Conservation (phyloP, 768 basidiomycete genomes). For the Tulasnella calospora region DNA sequence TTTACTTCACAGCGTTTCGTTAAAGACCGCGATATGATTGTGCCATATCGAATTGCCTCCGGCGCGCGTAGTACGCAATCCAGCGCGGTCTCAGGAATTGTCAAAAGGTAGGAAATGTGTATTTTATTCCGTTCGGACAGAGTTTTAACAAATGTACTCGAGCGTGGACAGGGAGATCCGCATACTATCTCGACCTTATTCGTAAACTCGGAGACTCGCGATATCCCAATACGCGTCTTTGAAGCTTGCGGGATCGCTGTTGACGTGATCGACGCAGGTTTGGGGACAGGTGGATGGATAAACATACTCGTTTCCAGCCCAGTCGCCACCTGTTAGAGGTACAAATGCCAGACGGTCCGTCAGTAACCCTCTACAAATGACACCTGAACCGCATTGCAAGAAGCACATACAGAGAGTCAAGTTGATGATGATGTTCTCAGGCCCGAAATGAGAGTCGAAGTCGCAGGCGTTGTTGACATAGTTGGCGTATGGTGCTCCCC, state of each 20-base stretch:
- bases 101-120: too few relatives aligned
- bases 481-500: slow-evolving; percentile 26
- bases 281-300: slow-evolving; percentile 32
- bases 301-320: slow-evolving; percentile 5
- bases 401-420: slow-evolving; percentile 30
- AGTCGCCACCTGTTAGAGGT: slow-evolving; percentile 30
- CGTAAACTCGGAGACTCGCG: not conserved
- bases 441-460: slow-evolving; percentile 33
- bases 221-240: slow-evolving; percentile 36
- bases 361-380: slow-evolving; percentile 32
- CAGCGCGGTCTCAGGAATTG: too few relatives aligned
- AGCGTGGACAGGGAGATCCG: too few relatives aligned
- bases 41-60: too few relatives aligned
- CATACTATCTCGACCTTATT: not conserved
- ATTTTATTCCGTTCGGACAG: too few relatives aligned
- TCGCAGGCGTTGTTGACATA: slow-evolving; percentile 35
- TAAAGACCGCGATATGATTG: too few relatives aligned
- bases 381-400: not conserved
- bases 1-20: too few relatives aligned
- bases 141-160: too few relatives aligned
- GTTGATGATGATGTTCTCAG: slow-evolving; percentile 30
- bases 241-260: not conserved
- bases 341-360: slow-evolving; percentile 25
- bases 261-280: not conserved
- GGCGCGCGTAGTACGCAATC: too few relatives aligned